Conservation (phyloP, 2,329 filamentous ascomycete genomes). For the Parastagonospora nodorum region DNA sequence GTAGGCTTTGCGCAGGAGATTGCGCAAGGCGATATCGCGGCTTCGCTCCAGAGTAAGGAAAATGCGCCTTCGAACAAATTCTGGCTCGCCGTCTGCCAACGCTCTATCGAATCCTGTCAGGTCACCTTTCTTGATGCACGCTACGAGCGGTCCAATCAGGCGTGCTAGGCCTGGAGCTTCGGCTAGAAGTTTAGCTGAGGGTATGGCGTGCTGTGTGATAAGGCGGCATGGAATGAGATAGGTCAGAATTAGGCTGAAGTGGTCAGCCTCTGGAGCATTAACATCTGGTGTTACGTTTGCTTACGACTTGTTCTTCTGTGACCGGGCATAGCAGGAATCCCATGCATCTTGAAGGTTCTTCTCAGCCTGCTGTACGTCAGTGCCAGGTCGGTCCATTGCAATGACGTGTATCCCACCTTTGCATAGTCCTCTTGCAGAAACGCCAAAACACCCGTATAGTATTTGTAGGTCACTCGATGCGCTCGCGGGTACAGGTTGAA, state of each 20-base stretch:
- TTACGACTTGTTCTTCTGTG: conserved; percentile 79
- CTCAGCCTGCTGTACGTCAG: conserved; percentile 38
- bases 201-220: conserved; percentile 83
- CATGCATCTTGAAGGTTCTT: conserved; percentile 75
- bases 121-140: conserved; percentile 81
- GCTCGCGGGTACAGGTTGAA: conserved; percentile 82
- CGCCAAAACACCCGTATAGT: conserved; percentile 90
- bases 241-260: conserved; percentile 77
- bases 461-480: conserved; percentile 94
- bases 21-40: conserved; percentile 88
- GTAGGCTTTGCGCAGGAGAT: conserved; percentile 90
- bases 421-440: conserved; percentile 94
- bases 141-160: conserved; percentile 77
- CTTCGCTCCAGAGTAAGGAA: conserved; percentile 93
- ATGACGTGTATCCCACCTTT: conserved; percentile 59
- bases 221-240: conserved; percentile 95
- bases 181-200: conserved; percentile 70
- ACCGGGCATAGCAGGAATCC: conserved; percentile 75
- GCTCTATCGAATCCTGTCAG: conserved; percentile 83
- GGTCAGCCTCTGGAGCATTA: conserved; percentile 7
- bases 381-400: not conserved
- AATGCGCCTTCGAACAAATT: conserved; percentile 90
- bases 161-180: conserved; percentile 76
- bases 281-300: conserved; percentile 31
- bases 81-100: conserved; percentile 80